phyloP scores from a whole-genome alignment of 73 alveolate genomes.

The Stentor coeruleus region DNA sequence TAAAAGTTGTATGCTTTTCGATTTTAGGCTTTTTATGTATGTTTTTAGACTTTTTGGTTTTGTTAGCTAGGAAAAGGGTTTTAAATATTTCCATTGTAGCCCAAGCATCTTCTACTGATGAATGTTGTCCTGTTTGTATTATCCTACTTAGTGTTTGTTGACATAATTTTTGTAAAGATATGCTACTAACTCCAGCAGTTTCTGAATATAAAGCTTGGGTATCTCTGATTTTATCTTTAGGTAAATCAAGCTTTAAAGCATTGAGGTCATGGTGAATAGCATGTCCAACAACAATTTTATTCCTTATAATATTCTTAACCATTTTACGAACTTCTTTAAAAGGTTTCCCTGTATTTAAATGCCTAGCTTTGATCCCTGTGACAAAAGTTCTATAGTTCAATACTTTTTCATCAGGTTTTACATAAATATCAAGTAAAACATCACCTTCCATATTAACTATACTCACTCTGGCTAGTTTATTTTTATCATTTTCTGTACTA shows the following conservation, averaged over 20 bases:
- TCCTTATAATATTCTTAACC: slow-evolving; percentile 32
- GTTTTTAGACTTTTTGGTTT: neutral
- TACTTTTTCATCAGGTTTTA: slow-evolving; percentile 56
- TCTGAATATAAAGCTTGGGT: slow-evolving; percentile 33
- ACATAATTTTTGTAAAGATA: slow-evolving; percentile 40
- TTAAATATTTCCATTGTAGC: slow-evolving; percentile 57
- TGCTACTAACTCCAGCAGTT: slow-evolving; percentile 34
- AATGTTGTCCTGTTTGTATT: slow-evolving; percentile 56
- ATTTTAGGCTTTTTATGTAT: too few species aligned
- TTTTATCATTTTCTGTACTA: slow-evolving; percentile 40
- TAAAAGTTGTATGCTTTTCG: too few species aligned
- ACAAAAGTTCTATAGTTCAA: slow-evolving; percentile 72
- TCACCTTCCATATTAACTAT: slow-evolving; percentile 74
- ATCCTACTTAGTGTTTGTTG: slow-evolving; percentile 28
- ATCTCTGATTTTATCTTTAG: slow-evolving; percentile 43
- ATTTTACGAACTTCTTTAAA: slow-evolving; percentile 44
- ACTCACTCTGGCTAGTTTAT: slow-evolving; percentile 60
- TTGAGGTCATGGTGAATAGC: slow-evolving; percentile 49
- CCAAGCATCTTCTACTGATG: slow-evolving; percentile 53
- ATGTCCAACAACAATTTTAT: slow-evolving; percentile 59
- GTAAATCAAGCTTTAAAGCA: slow-evolving; percentile 40
- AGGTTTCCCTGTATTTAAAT: slow-evolving; percentile 55
- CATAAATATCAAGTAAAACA: slow-evolving; percentile 60
- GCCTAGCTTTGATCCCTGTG: slow-evolving; percentile 67
- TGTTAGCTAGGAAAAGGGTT: slow-evolving; percentile 7